These are phyloP conservation scores for Colletotrichum camelliae DNA, from an alignment of 2,329 filamentous ascomycete genomes.

Conservation along the genomic window DNA sequence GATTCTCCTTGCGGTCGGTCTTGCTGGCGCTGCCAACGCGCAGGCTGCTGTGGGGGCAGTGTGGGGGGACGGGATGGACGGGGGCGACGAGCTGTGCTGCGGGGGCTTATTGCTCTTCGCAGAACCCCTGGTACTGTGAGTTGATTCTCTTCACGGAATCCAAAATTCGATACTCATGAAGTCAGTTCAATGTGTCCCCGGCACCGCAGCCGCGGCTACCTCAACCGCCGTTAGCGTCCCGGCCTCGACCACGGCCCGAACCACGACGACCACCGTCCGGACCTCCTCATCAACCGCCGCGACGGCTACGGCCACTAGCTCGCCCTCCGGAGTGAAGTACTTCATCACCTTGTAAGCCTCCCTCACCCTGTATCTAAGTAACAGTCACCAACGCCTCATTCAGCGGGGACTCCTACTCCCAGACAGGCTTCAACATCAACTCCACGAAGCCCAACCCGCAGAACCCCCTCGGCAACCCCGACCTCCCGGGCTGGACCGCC, in stretches of 20 bases:
- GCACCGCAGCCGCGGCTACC: not conserved
- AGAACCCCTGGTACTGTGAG: constrained; percentile 53
- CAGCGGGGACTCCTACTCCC: constrained; percentile 65
- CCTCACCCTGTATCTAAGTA: not conserved
- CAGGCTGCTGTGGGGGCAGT: constrained; percentile 36
- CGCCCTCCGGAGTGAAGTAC: constrained; percentile 29
- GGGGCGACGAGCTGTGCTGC: constrained; percentile 44
- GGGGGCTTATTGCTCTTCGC: constrained; percentile 40
- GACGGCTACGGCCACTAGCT: not conserved
- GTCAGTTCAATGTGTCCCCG: constrained; percentile 11
- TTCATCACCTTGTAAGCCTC: constrained; percentile 45
- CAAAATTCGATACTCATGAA: not conserved
- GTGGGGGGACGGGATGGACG: constrained; percentile 43
- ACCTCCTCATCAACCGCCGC: not conserved
- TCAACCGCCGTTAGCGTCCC: constrained; percentile 2
- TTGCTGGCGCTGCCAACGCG: not conserved
- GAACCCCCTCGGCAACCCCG: constrained; percentile 67
- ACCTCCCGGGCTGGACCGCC: constrained; percentile 53
- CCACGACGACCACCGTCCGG: not conserved
- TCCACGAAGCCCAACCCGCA: constrained; percentile 52
- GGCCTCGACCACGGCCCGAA: not conserved
- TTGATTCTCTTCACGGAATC: constrained; percentile 26
- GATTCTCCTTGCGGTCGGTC: not conserved
- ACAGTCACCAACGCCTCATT: not conserved
- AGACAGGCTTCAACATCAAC: constrained; percentile 60